phyloP scores from a whole-genome alignment of 768 basidiomycete species.

The Lactarius pseudohatsudake region DNA sequence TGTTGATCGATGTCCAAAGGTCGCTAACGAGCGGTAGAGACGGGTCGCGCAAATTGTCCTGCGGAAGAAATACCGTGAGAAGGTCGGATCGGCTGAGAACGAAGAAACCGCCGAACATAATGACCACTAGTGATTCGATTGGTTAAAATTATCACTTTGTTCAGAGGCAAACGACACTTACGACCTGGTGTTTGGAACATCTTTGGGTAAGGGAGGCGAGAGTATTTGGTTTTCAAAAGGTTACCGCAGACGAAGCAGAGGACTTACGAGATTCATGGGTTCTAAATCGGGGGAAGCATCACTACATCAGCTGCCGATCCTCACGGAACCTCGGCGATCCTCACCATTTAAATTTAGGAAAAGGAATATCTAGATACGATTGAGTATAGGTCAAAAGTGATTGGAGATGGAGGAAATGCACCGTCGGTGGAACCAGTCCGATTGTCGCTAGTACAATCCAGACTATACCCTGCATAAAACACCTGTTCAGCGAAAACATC shows the following conservation, averaged over 20 bases:
- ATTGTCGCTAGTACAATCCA: constrained; percentile 9
- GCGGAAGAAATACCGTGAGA: not conserved
- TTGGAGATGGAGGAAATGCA: not conserved
- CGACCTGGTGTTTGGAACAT: constrained; percentile 14
- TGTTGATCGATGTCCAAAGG: not conserved
- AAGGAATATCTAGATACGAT: constrained; percentile 3
- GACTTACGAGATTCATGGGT: constrained; percentile 9
- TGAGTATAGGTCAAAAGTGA: not conserved
- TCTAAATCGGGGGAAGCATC: not conserved
- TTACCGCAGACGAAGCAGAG: not conserved
- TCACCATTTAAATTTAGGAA: constrained; percentile 18
- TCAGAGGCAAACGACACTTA: not conserved
- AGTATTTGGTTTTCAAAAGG: not conserved
- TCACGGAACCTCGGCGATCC: not conserved
- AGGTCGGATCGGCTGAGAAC: not conserved
- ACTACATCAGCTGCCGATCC: not conserved
- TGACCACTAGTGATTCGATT: not conserved
- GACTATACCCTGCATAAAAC: not conserved
- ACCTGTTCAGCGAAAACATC: not conserved
- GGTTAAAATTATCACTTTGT: not conserved
- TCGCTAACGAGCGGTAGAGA: constrained; percentile 1
- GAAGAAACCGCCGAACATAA: not conserved
- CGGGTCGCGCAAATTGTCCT: constrained; percentile 17
- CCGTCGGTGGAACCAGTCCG: constrained; percentile 9
- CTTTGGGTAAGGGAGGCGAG: not conserved